Base-by-base conservation (phyloP, 257 asterid genomes). In the Jaltomata sinuosa region DNA sequence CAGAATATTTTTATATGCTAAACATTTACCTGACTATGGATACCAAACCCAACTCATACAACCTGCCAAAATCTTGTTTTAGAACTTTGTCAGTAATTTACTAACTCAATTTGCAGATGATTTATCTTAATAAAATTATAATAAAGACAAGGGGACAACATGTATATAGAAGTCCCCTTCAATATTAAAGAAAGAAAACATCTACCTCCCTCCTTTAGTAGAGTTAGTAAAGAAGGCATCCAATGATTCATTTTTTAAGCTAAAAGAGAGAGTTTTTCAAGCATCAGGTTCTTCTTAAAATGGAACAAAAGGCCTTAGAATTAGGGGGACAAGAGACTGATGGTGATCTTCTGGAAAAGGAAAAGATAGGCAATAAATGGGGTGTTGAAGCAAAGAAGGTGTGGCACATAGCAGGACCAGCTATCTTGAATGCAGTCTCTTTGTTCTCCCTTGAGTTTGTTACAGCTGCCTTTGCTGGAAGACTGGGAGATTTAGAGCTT, bases 401-500 rank as follows among this genome's bases (percentile, higher is more conserved):
- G 54, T 89, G 91, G 89, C 83, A 82, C 2, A 85, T 89, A 55
- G 88, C 91, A 32, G 72, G 84, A 10, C 90, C 90, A 38, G 89
- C 90, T 19, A 85, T 89, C 7, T 53, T 89, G 1, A 85, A 86
- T 42, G 86, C 87, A 42, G 85, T 87, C 6, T 47, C 91, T 4
- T 88, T 87, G 50, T 87, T 87, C 47, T 89, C 90, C 1, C 50
- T 87, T 27, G 87, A 61, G 3, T 72, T 87, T 62, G 89, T 87
- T 21, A 85, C 90, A 4, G 47, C 71, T 54, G 87, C 91, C 42
- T 89, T 85, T 72, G 89, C 68, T 9, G 91, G 91, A 1, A 89
- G 85, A 69, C 16, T 89, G 18, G 91, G 89, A 69, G 81, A 85
- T 40, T 81, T 84, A 40, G 89, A 89, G 29, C 89, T 89, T 79